Evolutionary conservation across 805 yeast species (phyloP), one percentile per base, ranked within the genome.

Genomic region (Cyberlindnera mycetangii): DNA sequence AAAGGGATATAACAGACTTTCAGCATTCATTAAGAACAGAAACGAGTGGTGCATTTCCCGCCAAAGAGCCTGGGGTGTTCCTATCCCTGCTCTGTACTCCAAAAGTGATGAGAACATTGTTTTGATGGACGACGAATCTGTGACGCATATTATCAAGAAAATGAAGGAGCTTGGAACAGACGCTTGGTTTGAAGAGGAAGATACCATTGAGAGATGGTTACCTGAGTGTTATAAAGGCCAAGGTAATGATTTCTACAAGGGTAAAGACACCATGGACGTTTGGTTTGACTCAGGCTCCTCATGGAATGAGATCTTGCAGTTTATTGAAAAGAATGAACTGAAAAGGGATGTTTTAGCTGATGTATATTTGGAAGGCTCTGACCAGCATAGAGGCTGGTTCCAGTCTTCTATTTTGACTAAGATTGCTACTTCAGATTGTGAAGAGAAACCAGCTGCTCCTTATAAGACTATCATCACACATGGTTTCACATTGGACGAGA

Each of bases 381-480:
- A 93, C 60, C 99, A 93, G 64, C 99, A 93, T 60, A 77, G 99
- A 48, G 99, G 99, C 1, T 93, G 99, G 99, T 93, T 93, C 62
- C 99, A 93, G 68, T 87, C 96, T 25, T 89, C 97, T 1, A 67
- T 93, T 21, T 68, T 93, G 46, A 89, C 95, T 19, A 85, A 81
- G 57, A 75, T 89, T 18, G 85, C 85, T 4, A 65, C 53, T 7
- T 52, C 65, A 6, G 49, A 47, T n/a, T n/a, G n/a, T 20, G 56
- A 51, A 1, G 18, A 27, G 1, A 32, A 37, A 2, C 55, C 66
- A 14, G 45, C 34, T 0, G 79, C 86, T 0, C 98, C 99, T 0
- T 93, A 77, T 64, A 75, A 75, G 48, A 72, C 75, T 19, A 76
- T 93, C 30, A 75, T 93, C 21, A 93, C 99, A 0, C 99, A 93